Conservation (phyloP, 495 filamentous ascomycete genomes). For the Penicillium egyptiacum region DNA sequence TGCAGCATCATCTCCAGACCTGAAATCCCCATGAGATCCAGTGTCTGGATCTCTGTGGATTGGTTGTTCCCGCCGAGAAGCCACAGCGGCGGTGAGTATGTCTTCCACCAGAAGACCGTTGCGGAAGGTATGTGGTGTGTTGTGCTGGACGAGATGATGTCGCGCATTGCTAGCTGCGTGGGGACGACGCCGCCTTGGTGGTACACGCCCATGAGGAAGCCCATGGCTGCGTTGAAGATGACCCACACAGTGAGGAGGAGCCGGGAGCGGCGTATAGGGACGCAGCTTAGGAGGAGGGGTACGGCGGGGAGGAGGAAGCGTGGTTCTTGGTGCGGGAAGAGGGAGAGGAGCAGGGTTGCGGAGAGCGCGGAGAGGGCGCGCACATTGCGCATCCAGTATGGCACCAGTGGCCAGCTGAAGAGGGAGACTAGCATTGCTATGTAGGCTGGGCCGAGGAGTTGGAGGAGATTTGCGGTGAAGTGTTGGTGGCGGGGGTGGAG, state of each 20-base stretch:
- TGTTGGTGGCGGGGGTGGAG: constrained; percentile 93
- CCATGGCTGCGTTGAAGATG: constrained; percentile 75
- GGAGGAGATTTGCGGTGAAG: constrained; percentile 77
- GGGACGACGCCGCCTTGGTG: constrained; percentile 94
- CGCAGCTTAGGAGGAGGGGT: constrained; percentile 82
- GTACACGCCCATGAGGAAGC: constrained; percentile 84
- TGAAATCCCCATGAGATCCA: constrained; percentile 79
- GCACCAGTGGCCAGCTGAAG: constrained; percentile 49
- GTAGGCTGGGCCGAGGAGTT: constrained; percentile 86
- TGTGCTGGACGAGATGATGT: constrained; percentile 32
- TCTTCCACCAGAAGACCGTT: constrained; percentile 91
- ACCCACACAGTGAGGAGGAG: constrained; percentile 73
- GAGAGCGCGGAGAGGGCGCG: constrained; percentile 72
- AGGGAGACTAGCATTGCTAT: constrained; percentile 61
- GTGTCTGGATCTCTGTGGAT: constrained; percentile 58
- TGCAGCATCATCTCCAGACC: constrained; percentile 59
- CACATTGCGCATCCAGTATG: constrained; percentile 50
- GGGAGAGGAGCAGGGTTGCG: constrained; percentile 74
- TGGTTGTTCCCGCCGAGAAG: constrained; percentile 67
- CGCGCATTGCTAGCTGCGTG: constrained; percentile 60
- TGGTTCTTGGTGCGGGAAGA: constrained; percentile 92
- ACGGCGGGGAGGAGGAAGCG: constrained; percentile 87
- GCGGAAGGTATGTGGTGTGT: constrained; percentile 48
- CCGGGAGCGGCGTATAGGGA: constrained; percentile 65
- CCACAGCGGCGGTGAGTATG: constrained; percentile 92